Percentiles rank a stretch among this genome's conserved stretches.
Evolutionary conservation across 2,329 filamentous ascomycete genomes (phyloP).

Genomic region (Byssochlamys sp.): DNA sequence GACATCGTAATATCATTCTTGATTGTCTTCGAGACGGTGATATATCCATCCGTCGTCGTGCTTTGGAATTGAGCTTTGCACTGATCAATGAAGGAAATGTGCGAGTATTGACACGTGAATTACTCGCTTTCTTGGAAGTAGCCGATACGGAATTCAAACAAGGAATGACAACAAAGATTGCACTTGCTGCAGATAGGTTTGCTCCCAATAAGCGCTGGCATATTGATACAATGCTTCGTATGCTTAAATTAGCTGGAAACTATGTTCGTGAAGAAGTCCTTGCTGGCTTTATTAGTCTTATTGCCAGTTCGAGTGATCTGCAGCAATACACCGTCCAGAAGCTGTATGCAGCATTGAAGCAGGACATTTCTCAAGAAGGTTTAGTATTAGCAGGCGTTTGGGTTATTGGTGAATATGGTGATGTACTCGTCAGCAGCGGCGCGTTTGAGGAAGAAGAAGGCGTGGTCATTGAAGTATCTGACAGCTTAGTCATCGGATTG

Average conservation of each 20-base stretch:
- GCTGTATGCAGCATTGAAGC: slow-evolving; percentile 78
- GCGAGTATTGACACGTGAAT: slow-evolving; percentile 79
- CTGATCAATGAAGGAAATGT: slow-evolving; percentile 96
- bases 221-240: slow-evolving; percentile 90
- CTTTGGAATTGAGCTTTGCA: slow-evolving; percentile 95
- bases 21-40: slow-evolving; percentile 94
- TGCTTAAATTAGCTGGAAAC: slow-evolving; percentile 85
- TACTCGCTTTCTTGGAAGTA: slow-evolving; percentile 89
- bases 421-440: slow-evolving; percentile 76
- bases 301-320: slow-evolving; percentile 84
- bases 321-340: slow-evolving; percentile 97
- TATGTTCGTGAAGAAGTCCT: slow-evolving; percentile 97
- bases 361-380: slow-evolving; percentile 95
- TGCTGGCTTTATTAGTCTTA: slow-evolving; percentile 88
- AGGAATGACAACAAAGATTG: slow-evolving; percentile 95
- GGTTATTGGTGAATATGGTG: slow-evolving; percentile 96
- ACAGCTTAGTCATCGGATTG: slow-evolving; percentile 85
- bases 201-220: slow-evolving; percentile 97
- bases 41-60: slow-evolving; percentile 89
- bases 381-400: slow-evolving; percentile 86
- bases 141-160: slow-evolving; percentile 98
- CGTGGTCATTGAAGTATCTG: slow-evolving; percentile 70
- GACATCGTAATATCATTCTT: slow-evolving; percentile 92
- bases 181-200: slow-evolving; percentile 88
- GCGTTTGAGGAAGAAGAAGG: slow-evolving; percentile 91